Evolutionary conservation across 768 basidiomycete species (phyloP), one percentile per base, ranked within the genome.

Genomic region (Neoboletus brunneissimus): DNA sequence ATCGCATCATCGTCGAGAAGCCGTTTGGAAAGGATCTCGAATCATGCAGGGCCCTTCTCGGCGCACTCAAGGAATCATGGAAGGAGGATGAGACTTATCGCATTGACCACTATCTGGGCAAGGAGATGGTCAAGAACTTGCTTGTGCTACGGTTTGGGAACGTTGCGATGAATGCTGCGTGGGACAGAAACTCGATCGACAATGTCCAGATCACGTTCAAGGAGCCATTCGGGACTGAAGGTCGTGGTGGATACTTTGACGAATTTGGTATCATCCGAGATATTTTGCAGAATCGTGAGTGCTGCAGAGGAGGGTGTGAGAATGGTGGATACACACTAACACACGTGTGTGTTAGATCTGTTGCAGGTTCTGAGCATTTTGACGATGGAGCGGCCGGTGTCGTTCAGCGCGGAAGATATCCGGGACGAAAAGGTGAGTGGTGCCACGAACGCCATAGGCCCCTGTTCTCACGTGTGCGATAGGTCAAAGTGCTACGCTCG

Each of bases 161-260:
- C 74, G 76, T 94, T 62, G 90, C 94, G 25, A 74, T 97, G 78
- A 85, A 85, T 60, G 85, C 91, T 29, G 82, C 84, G 38, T 97
- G 95, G 92, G 95, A 98, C 78, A 96, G 92, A 74, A 93, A 95
- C 73, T 92, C 86, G 57, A 89, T 99, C 77, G 86, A 84, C 75
- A 98, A 94, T 68, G 94, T 99, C 34, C 97, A 99, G 74, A 97
- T 98, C 75, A 97, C 94, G 16, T 98, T 98, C 85, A 98, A 98
- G 79, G 97, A 98, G 74, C 94, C 95, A 2, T 98, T 98, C 70
- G 96, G 96, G 20, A 99, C 96, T 47, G 97, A 99, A 71, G 96
- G 96, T n/a, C 91, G 96, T 62, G 96, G 96, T n/a, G 96, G 97
- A 18, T 99, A 99, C 81, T 99, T 99, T 77, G 96, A 99, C 72